Evolutionary conservation across 805 yeast genomes (phyloP).

Genomic region (Debaryomyces tyrocola): DNA sequence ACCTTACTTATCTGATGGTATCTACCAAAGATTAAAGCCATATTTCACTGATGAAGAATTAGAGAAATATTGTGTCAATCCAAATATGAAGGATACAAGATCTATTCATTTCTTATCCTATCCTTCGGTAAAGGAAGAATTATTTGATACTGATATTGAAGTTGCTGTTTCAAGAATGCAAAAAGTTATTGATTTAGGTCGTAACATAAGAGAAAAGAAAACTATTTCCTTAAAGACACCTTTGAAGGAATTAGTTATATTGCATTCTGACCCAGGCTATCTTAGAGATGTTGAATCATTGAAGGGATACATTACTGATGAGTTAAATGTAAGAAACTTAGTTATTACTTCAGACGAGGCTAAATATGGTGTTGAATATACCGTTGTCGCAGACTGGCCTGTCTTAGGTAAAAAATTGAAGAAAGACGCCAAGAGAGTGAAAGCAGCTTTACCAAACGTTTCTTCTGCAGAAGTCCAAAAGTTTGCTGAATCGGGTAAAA

Average conservation of each 20-base stretch:
- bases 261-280: conserved; percentile 76
- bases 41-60: conserved; percentile 62
- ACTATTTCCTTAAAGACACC: conserved; percentile 93
- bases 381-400: conserved; percentile 98
- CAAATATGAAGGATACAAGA: conserved; percentile 57
- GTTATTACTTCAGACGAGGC: conserved; percentile 88
- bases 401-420: conserved; percentile 95
- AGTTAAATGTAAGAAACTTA: conserved; percentile 86
- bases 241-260: conserved; percentile 78
- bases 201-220: conserved; percentile 96
- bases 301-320: conserved; percentile 80
- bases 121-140: conserved; percentile 79
- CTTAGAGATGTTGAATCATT: conserved; percentile 76
- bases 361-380: conserved; percentile 87
- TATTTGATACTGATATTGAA: conserved; percentile 81
- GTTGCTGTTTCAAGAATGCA: conserved; percentile 94
- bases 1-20: conserved; percentile 90
- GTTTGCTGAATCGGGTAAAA: conserved; percentile 69
- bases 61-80: conserved; percentile 38
- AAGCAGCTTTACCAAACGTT: conserved; percentile 84
- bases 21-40: conserved; percentile 72
- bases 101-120: conserved; percentile 94
- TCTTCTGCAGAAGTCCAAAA: conserved; percentile 80
- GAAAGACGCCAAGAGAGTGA: conserved; percentile 90
- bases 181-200: conserved; percentile 91